Percentiles rank a stretch among this genome's conserved stretches.
Conservation (phyloP, 306 rosid species). For the Sesbania bispinosa region DNA sequence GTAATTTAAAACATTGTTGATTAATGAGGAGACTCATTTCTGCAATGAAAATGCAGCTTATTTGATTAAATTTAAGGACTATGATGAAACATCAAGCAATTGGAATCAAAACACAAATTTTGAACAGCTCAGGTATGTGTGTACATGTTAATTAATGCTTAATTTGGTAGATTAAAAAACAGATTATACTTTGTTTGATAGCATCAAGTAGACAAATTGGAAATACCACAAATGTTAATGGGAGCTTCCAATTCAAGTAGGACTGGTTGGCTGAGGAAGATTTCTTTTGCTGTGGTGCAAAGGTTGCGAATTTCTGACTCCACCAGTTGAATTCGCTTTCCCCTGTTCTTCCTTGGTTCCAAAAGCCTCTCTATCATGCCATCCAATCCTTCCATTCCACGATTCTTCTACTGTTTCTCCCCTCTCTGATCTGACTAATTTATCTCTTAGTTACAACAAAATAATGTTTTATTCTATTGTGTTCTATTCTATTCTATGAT, state of each 20-base stretch:
- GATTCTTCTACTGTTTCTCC: neutral
- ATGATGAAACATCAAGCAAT: too few relatives aligned
- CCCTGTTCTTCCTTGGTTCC: conserved; percentile 65
- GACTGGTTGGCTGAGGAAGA: conserved; percentile 73
- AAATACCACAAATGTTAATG: conserved; percentile 79
- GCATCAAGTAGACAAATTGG: neutral
- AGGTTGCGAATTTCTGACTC: conserved; percentile 85
- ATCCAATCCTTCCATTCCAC: conserved; percentile 84
- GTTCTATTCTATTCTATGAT: neutral
- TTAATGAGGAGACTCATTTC: too few relatives aligned
- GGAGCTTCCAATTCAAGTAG: conserved; percentile 90
- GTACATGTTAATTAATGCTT: neutral
- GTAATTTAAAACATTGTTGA: too few relatives aligned
- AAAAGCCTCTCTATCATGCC: conserved; percentile 68
- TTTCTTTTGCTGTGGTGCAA: conserved; percentile 62
- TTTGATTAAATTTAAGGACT: too few relatives aligned
- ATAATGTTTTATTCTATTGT: neutral
- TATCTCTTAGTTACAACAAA: neutral
- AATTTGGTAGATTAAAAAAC: neutral
- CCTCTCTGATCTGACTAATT: neutral
- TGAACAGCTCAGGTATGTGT: too few relatives aligned
- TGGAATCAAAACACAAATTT: too few relatives aligned
- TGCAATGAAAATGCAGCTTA: too few relatives aligned
- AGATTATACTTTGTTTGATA: neutral
- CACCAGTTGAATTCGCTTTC: conserved; percentile 57